phyloP scores from a whole-genome alignment of 495 filamentous ascomycete species.

The Aspergillus incahuasiensis region DNA sequence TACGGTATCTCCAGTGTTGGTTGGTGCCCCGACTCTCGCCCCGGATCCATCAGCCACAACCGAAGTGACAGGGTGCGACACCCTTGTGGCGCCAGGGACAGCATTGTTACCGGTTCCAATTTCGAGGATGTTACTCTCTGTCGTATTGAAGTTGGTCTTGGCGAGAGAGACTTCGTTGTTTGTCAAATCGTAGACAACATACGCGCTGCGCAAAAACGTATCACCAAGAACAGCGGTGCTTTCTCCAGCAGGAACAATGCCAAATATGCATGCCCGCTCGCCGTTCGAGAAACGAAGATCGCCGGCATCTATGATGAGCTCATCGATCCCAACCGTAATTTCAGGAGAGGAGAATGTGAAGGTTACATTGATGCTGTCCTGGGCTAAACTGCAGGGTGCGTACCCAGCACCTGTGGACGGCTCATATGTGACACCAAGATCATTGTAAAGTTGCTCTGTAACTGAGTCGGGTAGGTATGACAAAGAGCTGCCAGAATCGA shows the following conservation, averaged over 20 bases:
- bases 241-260: conserved; percentile 66
- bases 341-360: conserved; percentile 64
- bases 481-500: conserved; percentile 90
- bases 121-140: conserved; percentile 59
- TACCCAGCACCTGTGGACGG: conserved; percentile 48
- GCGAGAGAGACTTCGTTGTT: conserved; percentile 88
- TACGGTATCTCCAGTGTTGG: conserved; percentile 16
- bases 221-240: conserved; percentile 75
- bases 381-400: conserved; percentile 66
- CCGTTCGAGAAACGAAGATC: conserved; percentile 58
- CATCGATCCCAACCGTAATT: conserved; percentile 69
- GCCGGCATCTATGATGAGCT: conserved; percentile 68
- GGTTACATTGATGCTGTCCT: conserved; percentile 52
- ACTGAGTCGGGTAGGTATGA: conserved; percentile 78
- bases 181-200: conserved; percentile 84
- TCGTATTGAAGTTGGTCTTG: conserved; percentile 77
- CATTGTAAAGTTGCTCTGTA: conserved; percentile 56
- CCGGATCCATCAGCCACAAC: conserved; percentile 33
- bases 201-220: conserved; percentile 87
- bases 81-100: conserved; percentile 67
- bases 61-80: conserved; percentile 57
- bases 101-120: conserved; percentile 60
- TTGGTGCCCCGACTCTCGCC: conserved; percentile 32
- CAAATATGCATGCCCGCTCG: conserved; percentile 62
- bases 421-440: conserved; percentile 62